Evolutionary conservation across 2,329 filamentous ascomycete genomes (phyloP), one percentile per base, ranked within the genome.

Genomic region (Rosellinia necatrix): DNA sequence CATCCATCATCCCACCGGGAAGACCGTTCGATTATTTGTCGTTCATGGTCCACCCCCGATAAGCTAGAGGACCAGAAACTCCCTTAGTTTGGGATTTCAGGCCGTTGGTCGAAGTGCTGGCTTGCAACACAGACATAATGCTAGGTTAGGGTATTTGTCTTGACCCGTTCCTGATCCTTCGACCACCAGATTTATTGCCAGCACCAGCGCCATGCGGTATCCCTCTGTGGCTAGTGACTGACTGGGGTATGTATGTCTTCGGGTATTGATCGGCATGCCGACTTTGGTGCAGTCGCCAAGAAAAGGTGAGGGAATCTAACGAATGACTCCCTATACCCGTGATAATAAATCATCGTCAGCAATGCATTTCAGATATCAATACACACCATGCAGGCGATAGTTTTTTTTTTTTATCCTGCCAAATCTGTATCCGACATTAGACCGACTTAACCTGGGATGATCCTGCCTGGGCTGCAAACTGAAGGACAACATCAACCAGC

Each of bases 1-100:
- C n/a, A n/a, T n/a, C n/a, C n/a, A 51, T 55, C 41, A 54, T 54
- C 24, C 47, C 50, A 50, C 49, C 56, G 51, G 56, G 15, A 47
- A 42, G 34, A 37, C 56, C 51, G 56, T 41, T 47, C 22, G 40
- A 42, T 53, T 43, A 58, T 55, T 55, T 58, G 41, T 55, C 29
- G 46, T 50, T 22, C 8, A 12, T n/a, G 47, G 34, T 29, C 46
- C 56, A 58, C 56, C 30, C 3, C 30, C 3, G 17, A 17, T 38
- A 10, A 22, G 46, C 34, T 44, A 50, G 37, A 27, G n/a, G 41
- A 17, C 19, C n/a, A 34, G 6, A 30, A 42, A 32, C 29, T 21
- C 15, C 22, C 24, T 35, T 49, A 47, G 46, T 21, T 38, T 48
- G n/a, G 47, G 51, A 58, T 58, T 40, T 30, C 30, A 17, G 43